These are phyloP conservation scores for Sphagnum tenellum DNA, from an alignment of 225 moss, liverwort and hornwort genomes.

Conservation along the genomic window DNA sequence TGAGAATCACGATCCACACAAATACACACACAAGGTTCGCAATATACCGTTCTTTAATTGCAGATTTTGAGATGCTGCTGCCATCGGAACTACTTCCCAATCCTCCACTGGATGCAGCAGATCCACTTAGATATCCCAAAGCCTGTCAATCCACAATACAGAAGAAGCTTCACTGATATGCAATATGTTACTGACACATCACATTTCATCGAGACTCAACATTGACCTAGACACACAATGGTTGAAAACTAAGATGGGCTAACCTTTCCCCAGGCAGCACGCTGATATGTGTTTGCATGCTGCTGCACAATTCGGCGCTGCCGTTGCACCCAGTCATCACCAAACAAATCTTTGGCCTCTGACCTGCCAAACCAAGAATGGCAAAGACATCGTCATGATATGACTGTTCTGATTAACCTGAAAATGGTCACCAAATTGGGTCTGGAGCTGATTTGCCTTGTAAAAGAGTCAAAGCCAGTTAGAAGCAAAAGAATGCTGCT, in stretches of 20 bases:
- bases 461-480: no score
- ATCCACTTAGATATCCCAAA: constrained; percentile 57
- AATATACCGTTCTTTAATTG: constrained; percentile 57
- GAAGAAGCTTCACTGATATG: not conserved
- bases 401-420: no score
- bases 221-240: not conserved
- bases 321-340: constrained; percentile 86
- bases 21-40: not conserved
- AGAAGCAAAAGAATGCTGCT: no score
- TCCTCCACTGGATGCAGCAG: constrained; percentile 60
- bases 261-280: constrained; percentile 72
- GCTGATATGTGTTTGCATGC: constrained; percentile 63
- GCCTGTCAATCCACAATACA: constrained; percentile 23
- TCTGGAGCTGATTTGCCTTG: no score
- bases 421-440: no score
- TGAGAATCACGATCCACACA: not conserved
- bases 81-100: constrained; percentile 43
- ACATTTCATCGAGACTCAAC: not conserved
- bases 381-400: no score
- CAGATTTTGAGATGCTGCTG: constrained; percentile 62
- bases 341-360: constrained; percentile 66
- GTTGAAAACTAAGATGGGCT: not conserved
- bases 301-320: constrained; percentile 81
- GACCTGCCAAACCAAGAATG: constrained; percentile 20
- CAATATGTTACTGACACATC: not conserved